Base-by-base conservation (phyloP, 108 stramenopile species). In the Epipyxis sp. region DNA sequence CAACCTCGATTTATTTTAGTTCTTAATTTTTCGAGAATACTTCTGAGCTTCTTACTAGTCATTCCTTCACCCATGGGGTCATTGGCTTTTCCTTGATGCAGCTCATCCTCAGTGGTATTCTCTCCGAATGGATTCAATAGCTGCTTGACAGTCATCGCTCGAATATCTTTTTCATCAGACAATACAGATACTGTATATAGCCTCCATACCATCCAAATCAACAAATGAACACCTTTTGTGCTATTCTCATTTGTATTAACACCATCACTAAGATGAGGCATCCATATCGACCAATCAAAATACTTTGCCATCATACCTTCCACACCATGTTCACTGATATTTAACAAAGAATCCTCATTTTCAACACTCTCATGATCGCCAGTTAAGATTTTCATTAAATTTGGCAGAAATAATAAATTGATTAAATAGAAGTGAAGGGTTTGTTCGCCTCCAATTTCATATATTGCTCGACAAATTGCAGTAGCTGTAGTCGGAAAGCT, bases 401-500 rank as follows among this genome's bases (percentile, higher is more conserved):
- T 74, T 6, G 71, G 71, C 25, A 74, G 34, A 16, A 74, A 32
- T 16, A 74, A 39, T 6, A 34, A 39, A 32, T 74, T 3, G 6
- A 74, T 13, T 6, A 74, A 10, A 3, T 30, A 10, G 6, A 6
- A 42, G 6, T 34, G 25, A 37, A 57, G 10, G 6, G 46, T 25
- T 20, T 74, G 42, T 32, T 6, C 10, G 6, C 32, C 35, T 10
- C 71, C 44, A 32, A 74, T 74, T 37, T 74, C 71, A 10, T 39
- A 6, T 34, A 74, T 29, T 29, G 46, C 44, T 39, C 71, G 71
- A 34, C 46, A 46, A 37, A 74, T 3, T 27, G 71, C 10, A 10
- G 34, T 39, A 10, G 71, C 71, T 39, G 32, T 74, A 29, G 71
- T 13, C 3, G 71, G 71, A 74, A 74, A 74, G 3, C 10, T 25